Conservation (phyloP, 1,139 yeast genomes). For the Pneumocystis canis region DNA sequence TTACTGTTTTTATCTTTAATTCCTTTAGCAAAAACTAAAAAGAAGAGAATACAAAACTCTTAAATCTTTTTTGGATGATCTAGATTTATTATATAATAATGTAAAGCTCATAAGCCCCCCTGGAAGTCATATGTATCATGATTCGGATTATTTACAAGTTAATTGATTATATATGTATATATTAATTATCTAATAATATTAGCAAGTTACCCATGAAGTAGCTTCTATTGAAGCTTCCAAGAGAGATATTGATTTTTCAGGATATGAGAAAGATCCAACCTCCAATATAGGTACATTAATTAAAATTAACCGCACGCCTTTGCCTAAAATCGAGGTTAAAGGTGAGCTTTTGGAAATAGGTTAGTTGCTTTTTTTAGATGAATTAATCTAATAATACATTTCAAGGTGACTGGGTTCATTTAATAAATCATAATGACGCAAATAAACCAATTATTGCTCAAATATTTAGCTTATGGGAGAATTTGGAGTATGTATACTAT, state of each 20-base stretch:
- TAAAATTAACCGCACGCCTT: slow-evolving; percentile 53
- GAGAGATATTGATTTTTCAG: background rate
- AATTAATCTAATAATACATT: background rate
- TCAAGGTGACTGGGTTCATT: slow-evolving; percentile 72
- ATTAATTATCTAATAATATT: background rate
- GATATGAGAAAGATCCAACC: background rate
- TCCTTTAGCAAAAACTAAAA: slow-evolving; percentile 65
- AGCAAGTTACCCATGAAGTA: background rate
- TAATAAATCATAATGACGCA: slow-evolving; percentile 74
- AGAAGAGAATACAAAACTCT: slow-evolving; percentile 68
- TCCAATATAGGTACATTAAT: slow-evolving; percentile 20
- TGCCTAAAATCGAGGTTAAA: slow-evolving; percentile 57
- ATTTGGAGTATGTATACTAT: slow-evolving; percentile 31
- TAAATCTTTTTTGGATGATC: slow-evolving; percentile 61
- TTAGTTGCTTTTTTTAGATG: background rate
- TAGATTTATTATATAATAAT: slow-evolving; percentile 59
- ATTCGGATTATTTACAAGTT: slow-evolving; percentile 46
- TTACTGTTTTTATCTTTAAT: background rate
- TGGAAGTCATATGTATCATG: slow-evolving; percentile 41
- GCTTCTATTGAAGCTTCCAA: background rate
- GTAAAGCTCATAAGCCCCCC: slow-evolving; percentile 55
- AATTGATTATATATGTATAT: slow-evolving; percentile 23
- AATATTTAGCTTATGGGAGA: slow-evolving; percentile 81
- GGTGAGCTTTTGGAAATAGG: slow-evolving; percentile 64
- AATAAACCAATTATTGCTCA: slow-evolving; percentile 87